Conservation (phyloP, 2,329 filamentous ascomycete genomes). For the Ophiognomonia clavigignenti-juglandacearum region DNA sequence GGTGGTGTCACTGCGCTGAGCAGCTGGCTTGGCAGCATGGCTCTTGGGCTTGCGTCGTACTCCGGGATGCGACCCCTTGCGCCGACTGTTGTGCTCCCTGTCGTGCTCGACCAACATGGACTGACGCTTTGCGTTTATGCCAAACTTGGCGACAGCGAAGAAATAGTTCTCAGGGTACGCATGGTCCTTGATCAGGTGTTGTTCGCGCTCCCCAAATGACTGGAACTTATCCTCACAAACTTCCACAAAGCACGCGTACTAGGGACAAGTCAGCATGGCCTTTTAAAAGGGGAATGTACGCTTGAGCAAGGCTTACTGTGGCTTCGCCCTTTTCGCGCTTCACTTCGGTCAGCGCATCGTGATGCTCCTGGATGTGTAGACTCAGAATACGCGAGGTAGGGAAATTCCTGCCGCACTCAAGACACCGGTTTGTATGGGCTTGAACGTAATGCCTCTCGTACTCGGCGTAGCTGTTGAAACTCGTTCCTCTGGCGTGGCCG, state of each 20-base stretch:
- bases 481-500: slow-evolving; percentile 65
- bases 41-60: slow-evolving; percentile 27
- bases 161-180: slow-evolving; percentile 85
- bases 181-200: slow-evolving; percentile 93
- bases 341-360: slow-evolving; percentile 73
- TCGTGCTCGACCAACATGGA: slow-evolving; percentile 67
- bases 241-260: slow-evolving; percentile 89
- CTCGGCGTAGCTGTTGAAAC: slow-evolving; percentile 70
- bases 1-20: not conserved
- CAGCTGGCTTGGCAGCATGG: slow-evolving; percentile 6
- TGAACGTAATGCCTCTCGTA: slow-evolving; percentile 86
- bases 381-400: slow-evolving; percentile 75
- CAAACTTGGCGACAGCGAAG: slow-evolving; percentile 79
- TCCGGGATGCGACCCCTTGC: slow-evolving; percentile 14
- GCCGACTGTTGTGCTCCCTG: slow-evolving; percentile 37
- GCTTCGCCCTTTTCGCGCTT: slow-evolving; percentile 77
- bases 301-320: slow-evolving; percentile 56
- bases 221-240: slow-evolving; percentile 80
- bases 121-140: slow-evolving; percentile 71
- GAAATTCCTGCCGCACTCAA: slow-evolving; percentile 81
- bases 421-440: slow-evolving; percentile 77
- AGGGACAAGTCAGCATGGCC: slow-evolving; percentile 4
- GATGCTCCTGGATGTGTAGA: slow-evolving; percentile 85
- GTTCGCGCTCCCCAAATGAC: slow-evolving; percentile 75
- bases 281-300: not conserved